Evolutionary conservation across 2,329 filamentous ascomycete genomes (phyloP).

Genomic region (Diplodia intermedia): DNA sequence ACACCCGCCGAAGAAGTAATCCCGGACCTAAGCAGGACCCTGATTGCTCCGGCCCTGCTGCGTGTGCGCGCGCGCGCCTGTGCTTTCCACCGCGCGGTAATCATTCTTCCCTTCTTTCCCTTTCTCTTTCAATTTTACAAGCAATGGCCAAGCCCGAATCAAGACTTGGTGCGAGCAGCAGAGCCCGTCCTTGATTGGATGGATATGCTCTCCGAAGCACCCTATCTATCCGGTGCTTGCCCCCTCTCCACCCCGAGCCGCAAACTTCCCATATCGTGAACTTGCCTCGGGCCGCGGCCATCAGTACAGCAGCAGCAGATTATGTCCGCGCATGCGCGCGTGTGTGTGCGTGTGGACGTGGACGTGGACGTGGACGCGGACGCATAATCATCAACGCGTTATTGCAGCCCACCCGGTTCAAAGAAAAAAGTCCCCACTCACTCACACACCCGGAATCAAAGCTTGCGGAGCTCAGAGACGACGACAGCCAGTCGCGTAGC

Average conservation of each 20-base stretch:
- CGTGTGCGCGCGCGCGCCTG: not conserved
- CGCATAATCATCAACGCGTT: not conserved
- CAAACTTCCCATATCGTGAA: too few relatives aligned
- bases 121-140: not conserved
- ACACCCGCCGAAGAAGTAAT: slow-evolving; percentile 2
- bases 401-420: too few relatives aligned
- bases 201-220: not conserved
- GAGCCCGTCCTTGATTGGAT: not conserved
- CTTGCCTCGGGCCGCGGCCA: not conserved
- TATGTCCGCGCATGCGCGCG: not conserved
- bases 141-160: not conserved
- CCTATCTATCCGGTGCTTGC: not conserved
- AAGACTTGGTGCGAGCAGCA: not conserved
- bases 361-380: not conserved
- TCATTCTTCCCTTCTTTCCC: not conserved
- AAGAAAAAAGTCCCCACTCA: not conserved
- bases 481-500: not conserved
- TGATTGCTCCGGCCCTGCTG: slow-evolving; percentile 21
- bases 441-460: not conserved
- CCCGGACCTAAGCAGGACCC: slow-evolving; percentile 18
- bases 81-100: not conserved
- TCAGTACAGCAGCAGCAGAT: not conserved
- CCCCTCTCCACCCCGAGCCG: too few relatives aligned
- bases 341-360: not conserved
- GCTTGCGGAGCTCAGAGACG: too few relatives aligned